Evolutionary conservation across 108 stramenopile genomes (phyloP), one percentile per base, ranked within the genome.

Genomic region (Stephanodiscus minutulus): DNA sequence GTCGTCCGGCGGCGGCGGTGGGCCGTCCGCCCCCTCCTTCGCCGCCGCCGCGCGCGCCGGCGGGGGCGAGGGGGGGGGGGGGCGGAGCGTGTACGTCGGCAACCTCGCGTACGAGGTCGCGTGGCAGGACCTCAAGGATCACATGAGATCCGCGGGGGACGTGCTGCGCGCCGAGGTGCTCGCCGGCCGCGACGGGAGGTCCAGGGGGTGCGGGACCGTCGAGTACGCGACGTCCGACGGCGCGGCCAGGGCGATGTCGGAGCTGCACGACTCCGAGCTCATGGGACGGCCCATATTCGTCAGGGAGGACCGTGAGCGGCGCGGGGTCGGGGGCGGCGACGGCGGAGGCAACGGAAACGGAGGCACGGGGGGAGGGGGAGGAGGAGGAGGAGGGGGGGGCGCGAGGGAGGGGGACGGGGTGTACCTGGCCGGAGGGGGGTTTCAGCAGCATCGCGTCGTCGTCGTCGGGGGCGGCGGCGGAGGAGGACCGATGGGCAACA

Each of bases 171-270:
- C 81, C 44, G 86, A 87, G 25, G 66, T 91, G 8, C 72, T 89
- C 5, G 18, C 37, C 28, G 71, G 47, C 29, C 37, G 63, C 49
- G 85, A 84, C 37, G 87, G 88, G 18, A 87, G 93, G 9, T 93
- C 90, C 37, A 95, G 93, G 68, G 97, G 98, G 29, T 97, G 90
- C 68, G 98, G 93, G 2, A 89, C 96, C 60, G 98, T 98, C 25
- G 96, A 96, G 67, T 98, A 85, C 70, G 82, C 73, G 1, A 91
- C 82, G 10, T 82, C 81, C n/a, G 91, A 86, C 24, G 96, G 85
- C 24, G 98, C 96, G 17, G 50, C 75, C 15, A 37, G 77, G 10
- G 96, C 96, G 21, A 91, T 98, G 50, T 65, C 44, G 11, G 76
- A 72, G 18, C 70, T 97, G 22, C 89, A 92, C 43, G 91, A 97